phyloP scores from a whole-genome alignment of 2,329 filamentous ascomycete species.

The Aspergillus felis region DNA sequence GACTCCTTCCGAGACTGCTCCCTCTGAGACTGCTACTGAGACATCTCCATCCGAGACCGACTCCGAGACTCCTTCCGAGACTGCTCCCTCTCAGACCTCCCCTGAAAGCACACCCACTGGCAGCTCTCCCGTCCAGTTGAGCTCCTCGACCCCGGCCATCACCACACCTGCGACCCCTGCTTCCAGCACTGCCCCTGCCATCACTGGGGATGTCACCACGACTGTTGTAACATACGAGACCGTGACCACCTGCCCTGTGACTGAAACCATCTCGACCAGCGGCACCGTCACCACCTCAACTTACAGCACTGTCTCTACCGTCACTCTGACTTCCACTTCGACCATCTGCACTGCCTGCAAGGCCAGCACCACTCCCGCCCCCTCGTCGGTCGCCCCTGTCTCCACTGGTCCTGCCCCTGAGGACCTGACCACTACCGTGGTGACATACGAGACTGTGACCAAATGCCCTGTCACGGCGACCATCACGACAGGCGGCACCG shows the following conservation, averaged over 20 bases:
- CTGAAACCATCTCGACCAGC: conserved; percentile 36
- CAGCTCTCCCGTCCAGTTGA: conserved; percentile 13
- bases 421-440: conserved; percentile 18
- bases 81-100: conserved; percentile 1
- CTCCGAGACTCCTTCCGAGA: not conserved
- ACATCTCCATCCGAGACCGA: not conserved
- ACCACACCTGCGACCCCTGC: conserved; percentile 13
- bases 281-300: conserved; percentile 50
- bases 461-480: conserved; percentile 32
- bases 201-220: conserved; percentile 13
- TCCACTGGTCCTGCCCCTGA: conserved; percentile 8
- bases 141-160: conserved; percentile 4
- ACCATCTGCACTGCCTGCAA: conserved; percentile 23
- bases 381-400: conserved; percentile 8
- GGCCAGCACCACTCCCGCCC: conserved; percentile 11
- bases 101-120: conserved; percentile 8
- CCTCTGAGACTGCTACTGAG: not conserved
- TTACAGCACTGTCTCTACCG: conserved; percentile 55
- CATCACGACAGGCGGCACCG: conserved; percentile 44
- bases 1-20: not conserved
- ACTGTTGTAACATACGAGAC: conserved; percentile 28
- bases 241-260: conserved; percentile 30
- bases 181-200: conserved; percentile 6
- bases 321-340: conserved; percentile 25
- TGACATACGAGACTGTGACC: conserved; percentile 29